Base-by-base conservation (phyloP, 2,329 filamentous ascomycete species). In the Colletotrichum noveboracense region DNA sequence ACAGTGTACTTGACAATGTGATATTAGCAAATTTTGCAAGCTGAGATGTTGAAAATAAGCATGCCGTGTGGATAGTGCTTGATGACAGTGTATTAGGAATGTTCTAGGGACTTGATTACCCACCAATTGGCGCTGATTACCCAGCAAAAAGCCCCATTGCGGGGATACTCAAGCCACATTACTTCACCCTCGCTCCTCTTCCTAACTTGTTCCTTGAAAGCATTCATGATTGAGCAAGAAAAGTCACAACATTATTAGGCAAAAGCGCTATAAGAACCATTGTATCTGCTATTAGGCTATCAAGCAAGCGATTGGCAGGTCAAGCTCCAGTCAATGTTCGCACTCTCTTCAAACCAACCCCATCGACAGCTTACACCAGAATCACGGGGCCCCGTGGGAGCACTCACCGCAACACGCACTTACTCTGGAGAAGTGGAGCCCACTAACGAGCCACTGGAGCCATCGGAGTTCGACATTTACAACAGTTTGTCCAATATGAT, bases 401-500 rank as follows among this genome's bases (percentile, higher is more conserved):
- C 12, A 52, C 43, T 52, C 43, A 52, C 43, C 43, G 43, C 43
- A 52, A 52, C 43, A 52, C 43, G 43, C 43, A 52, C n/a, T 21
- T n/a, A 52, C 43, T 24, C 10, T 21, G 28, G 21, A 55, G 21
- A 24, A 70, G 55, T 64, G 58, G 24, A 56, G 24, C 32, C 58
- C 16, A 7, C 30, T 6, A 26, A 93, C 2, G 91, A 93, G 0
- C 91, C 93, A 28, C 87, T 96, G 34, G 91, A 91, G 0, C 84
- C 91, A 2, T 86, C 88, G 70, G 93, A 96, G 70, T 95, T 94
- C 80, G 88, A 88, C 66, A 84, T 88, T 43, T 96, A 93, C 84
- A 96, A 96, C 84, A 88, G 88, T 18, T 86, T 95, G 80, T 92
- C 94, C 0, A 93, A 94, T 71, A 89, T 90, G 77, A 96, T 96